Evolutionary conservation across 1,284 basidiomycete species (phyloP).

Genomic region (Stygiomarasmius scandens): DNA sequence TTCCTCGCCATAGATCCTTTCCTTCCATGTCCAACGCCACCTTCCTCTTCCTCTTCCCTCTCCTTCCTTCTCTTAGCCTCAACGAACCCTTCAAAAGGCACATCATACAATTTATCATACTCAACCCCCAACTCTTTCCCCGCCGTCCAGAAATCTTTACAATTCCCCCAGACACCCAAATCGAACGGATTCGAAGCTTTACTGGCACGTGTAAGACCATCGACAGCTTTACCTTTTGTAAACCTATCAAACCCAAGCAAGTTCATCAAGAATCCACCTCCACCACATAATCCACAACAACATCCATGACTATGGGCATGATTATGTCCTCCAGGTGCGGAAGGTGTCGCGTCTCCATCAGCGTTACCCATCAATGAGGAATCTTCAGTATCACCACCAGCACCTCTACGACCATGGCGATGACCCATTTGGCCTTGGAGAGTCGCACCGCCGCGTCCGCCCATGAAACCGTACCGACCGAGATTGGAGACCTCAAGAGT

Average conservation of each 20-base stretch:
- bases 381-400: conserved; percentile 41
- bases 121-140: conserved; percentile 86
- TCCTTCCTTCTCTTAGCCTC: conserved; percentile 66
- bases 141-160: conserved; percentile 93
- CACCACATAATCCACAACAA: conserved; percentile 33
- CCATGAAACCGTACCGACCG: conserved; percentile 96
- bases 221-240: conserved; percentile 85
- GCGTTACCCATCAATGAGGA: conserved; percentile 36
- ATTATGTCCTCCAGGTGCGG: conserved; percentile 11
- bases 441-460: conserved; percentile 81
- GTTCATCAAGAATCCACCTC: conserved; percentile 76
- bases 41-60: conserved; percentile 55
- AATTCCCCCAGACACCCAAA: conserved; percentile 82
- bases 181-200: conserved; percentile 92
- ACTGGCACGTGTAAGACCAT: conserved; percentile 72
- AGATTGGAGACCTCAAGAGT: conserved; percentile 96
- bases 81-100: conserved; percentile 80
- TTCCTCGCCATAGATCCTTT: conserved; percentile 43
- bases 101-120: conserved; percentile 88
- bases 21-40: conserved; percentile 33
- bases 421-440: conserved; percentile 74
- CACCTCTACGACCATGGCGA: conserved; percentile 42
- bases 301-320: conserved; percentile 36
- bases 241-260: conserved; percentile 93
- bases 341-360: conserved; percentile 18